A percentile compares a stretch with the other conserved stretches of the same genome.
phyloP scores from a whole-genome alignment of 768 basidiomycete genomes.

The Hygrocybe coccinea region DNA sequence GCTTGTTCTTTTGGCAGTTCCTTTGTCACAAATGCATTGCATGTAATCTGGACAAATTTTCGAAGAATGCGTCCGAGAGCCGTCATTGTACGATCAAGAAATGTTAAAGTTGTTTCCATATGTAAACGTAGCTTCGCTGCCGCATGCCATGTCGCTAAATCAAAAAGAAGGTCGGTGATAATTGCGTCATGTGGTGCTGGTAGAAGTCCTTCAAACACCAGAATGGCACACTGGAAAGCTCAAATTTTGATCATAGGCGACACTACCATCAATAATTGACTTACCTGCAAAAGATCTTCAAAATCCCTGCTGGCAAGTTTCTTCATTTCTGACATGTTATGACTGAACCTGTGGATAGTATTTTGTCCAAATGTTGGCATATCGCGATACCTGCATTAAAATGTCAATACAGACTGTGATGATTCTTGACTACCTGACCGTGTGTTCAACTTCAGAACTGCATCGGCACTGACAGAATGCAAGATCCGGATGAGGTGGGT shows the following conservation, averaged over 20 bases:
- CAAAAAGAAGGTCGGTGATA: too few relatives aligned
- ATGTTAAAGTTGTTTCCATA: constrained; percentile 24
- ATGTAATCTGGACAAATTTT: too few relatives aligned
- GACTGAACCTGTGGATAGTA: constrained; percentile 21
- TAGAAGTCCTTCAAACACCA: constrained; percentile 31
- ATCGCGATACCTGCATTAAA: not conserved
- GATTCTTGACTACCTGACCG: too few relatives aligned
- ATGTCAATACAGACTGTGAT: too few relatives aligned
- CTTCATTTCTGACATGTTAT: constrained; percentile 20
- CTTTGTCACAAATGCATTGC: too few relatives aligned
- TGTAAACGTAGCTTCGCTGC: constrained; percentile 19
- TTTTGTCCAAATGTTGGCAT: constrained; percentile 13
- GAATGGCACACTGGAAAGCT: constrained; percentile 26
- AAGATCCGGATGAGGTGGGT: constrained; percentile 28
- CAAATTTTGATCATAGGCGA: constrained; percentile 1
- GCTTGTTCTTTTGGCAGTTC: constrained; percentile 28
- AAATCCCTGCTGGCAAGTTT: constrained; percentile 25
- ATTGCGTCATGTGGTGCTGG: constrained; percentile 19
- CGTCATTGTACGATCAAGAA: constrained; percentile 24
- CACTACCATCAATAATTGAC: too few relatives aligned
- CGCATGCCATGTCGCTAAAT: constrained; percentile 35
- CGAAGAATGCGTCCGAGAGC: too few relatives aligned
- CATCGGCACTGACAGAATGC: constrained; percentile 8
- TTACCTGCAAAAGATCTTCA: too few relatives aligned
- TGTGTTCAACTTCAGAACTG: constrained; percentile 13